phyloP scores from a whole-genome alignment of 106 monocot genomes.

The Allium sativum region DNA sequence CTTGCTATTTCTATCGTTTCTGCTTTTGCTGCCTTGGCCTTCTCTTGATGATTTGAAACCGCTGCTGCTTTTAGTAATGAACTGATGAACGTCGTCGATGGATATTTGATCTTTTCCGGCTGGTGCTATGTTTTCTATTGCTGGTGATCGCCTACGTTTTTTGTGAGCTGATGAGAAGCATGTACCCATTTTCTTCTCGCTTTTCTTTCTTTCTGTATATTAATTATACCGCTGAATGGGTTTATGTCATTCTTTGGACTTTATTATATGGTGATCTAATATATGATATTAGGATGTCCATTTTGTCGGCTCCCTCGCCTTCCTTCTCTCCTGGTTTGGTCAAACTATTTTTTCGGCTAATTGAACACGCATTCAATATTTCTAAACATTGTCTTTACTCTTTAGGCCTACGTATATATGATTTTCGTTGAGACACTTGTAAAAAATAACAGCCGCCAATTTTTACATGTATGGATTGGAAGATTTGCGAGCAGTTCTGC shows the following conservation, averaged over 20 bases:
- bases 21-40: too few relatives aligned
- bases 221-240: background rate
- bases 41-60: too few relatives aligned
- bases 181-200: constrained; percentile 3
- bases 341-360: too few relatives aligned
- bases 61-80: too few relatives aligned
- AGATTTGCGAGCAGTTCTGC: too few relatives aligned
- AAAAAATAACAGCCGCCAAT: too few relatives aligned
- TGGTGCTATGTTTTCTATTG: background rate
- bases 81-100: background rate
- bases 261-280: background rate
- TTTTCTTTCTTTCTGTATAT: background rate
- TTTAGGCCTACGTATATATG: too few relatives aligned
- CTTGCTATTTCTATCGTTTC: background rate
- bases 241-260: too few relatives aligned
- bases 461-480: too few relatives aligned
- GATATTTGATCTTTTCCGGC: background rate
- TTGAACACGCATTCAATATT: too few relatives aligned
- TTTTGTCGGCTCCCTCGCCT: background rate
- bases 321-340: background rate
- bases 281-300: background rate
- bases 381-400: too few relatives aligned
- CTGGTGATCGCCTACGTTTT: background rate
- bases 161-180: background rate
- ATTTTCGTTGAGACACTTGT: too few relatives aligned